A percentile compares a stretch with the other conserved stretches of the same genome.
Conservation (phyloP, 106 monocot species). For the Chionographis japonica region DNA sequence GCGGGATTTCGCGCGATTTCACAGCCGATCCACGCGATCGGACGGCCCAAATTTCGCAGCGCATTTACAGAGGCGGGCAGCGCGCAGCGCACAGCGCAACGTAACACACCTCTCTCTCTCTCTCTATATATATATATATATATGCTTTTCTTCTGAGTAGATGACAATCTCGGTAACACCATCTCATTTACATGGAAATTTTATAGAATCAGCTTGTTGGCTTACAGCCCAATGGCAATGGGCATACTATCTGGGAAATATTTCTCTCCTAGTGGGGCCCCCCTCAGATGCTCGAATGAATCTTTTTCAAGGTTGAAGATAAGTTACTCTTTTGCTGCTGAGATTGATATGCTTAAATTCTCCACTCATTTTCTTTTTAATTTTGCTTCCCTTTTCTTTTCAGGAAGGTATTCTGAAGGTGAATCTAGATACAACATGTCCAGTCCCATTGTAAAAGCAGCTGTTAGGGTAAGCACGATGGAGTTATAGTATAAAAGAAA, state of each 20-base stretch:
- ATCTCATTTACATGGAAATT: conserved; percentile 8
- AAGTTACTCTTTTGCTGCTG: neutral
- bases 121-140: too few relatives aligned
- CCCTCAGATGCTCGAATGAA: conserved; percentile 82
- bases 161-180: too few relatives aligned
- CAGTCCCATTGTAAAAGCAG: conserved; percentile 32
- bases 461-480: conserved; percentile 41
- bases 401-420: conserved; percentile 92
- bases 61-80: too few relatives aligned
- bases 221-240: conserved; percentile 94
- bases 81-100: too few relatives aligned
- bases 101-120: too few relatives aligned
- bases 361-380: neutral
- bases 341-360: neutral
- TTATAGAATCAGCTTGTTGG: conserved; percentile 72
- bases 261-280: conserved; percentile 50
- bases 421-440: conserved; percentile 84
- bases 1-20: too few relatives aligned
- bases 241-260: conserved; percentile 98
- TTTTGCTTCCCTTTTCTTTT: conserved; percentile 3
- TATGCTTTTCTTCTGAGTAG: too few relatives aligned
- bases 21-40: too few relatives aligned
- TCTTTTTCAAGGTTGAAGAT: conserved; percentile 57
- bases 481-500: too few relatives aligned
- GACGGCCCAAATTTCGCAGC: too few relatives aligned